Conservation (phyloP, 768 basidiomycete species). For the Suillus plorans region DNA sequence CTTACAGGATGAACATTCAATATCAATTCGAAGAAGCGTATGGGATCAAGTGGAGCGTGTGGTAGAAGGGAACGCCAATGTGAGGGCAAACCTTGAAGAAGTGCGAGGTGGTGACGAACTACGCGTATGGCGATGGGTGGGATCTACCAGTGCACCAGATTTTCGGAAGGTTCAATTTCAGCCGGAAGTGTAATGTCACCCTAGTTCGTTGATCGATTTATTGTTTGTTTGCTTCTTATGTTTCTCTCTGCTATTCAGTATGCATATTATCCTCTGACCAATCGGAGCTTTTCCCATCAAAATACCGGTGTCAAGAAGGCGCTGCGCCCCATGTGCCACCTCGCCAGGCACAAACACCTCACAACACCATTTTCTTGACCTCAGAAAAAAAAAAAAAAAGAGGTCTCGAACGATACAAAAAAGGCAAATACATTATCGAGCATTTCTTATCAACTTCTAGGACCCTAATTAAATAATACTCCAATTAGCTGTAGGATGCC, state of each 20-base stretch:
- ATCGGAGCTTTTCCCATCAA: neutral
- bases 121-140: constrained; percentile 92
- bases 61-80: constrained; percentile 90
- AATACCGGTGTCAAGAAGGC: neutral
- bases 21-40: constrained; percentile 58
- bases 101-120: constrained; percentile 82
- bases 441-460: constrained; percentile 24
- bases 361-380: neutral
- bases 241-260: neutral
- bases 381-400: neutral
- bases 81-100: constrained; percentile 82
- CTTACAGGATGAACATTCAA: constrained; percentile 78
- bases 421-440: constrained; percentile 39
- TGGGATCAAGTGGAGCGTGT: constrained; percentile 84
- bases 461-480: constrained; percentile 28
- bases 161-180: constrained; percentile 31
- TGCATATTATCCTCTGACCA: neutral
- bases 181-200: constrained; percentile 12
- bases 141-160: constrained; percentile 40
- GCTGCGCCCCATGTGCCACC: neutral
- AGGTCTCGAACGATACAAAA: constrained; percentile 34
- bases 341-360: neutral
- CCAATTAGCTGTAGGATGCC: constrained; percentile 44
- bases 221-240: neutral
- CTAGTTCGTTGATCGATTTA: neutral